Percentiles rank a stretch among this genome's conserved stretches.
Evolutionary conservation across 208 protist species (phyloP).

Genomic region (Trypanosomatidae sp.): DNA sequence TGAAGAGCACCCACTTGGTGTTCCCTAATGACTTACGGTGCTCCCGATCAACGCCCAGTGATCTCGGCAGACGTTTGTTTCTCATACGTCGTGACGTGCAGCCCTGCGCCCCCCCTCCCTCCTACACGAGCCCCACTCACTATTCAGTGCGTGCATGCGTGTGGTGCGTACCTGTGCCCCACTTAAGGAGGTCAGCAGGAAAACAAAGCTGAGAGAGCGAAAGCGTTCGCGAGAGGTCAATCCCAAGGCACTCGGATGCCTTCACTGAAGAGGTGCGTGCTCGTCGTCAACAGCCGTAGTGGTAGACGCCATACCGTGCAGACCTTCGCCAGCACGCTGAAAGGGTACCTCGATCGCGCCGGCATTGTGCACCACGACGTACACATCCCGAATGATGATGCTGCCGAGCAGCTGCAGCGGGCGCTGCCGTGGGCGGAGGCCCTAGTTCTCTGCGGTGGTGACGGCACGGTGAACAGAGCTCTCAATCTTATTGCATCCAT

Average conservation of each 20-base stretch:
- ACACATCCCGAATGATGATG: constrained; percentile 35
- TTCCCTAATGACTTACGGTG: too few relatives aligned
- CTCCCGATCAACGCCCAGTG: neutral
- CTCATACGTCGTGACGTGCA: neutral
- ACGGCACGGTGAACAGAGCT: constrained; percentile 76
- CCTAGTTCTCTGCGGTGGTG: constrained; percentile 68
- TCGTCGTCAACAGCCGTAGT: constrained; percentile 75
- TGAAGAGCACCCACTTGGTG: neutral
- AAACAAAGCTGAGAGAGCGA: neutral
- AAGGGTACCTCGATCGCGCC: constrained; percentile 61
- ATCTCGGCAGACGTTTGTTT: neutral
- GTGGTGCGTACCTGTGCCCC: neutral
- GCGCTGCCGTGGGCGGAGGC: constrained; percentile 31
- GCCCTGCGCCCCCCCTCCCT: too few relatives aligned
- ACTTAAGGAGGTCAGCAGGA: neutral
- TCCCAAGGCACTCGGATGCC: constrained; percentile 13
- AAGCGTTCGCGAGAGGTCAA: neutral
- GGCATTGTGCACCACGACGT: constrained; percentile 73
- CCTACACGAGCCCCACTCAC: neutral
- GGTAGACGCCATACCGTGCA: constrained; percentile 44
- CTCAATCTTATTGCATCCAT: constrained; percentile 53
- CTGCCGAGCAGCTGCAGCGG: constrained; percentile 16
- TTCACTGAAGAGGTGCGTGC: constrained; percentile 42
- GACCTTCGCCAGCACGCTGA: constrained; percentile 53
- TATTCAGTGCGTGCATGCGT: neutral